Base-by-base conservation (phyloP, 495 filamentous ascomycete genomes). In the Penicillium nucicola region DNA sequence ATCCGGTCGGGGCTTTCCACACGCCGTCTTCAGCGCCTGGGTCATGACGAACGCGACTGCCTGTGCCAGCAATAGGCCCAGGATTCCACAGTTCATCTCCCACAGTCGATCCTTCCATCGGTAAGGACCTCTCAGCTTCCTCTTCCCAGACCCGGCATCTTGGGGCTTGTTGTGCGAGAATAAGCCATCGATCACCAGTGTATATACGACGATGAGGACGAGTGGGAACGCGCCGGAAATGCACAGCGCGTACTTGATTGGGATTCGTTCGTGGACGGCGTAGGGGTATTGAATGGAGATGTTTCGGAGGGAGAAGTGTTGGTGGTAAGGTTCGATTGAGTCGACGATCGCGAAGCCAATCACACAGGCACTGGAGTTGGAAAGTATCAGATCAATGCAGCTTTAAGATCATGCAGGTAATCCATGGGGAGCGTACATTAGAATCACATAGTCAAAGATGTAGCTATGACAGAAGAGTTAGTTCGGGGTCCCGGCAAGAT, bases 1-100 rank as follows among this genome's bases (percentile, higher is more conserved):
- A 73, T 95, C 90, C 0, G 90, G 90, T 51, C 90, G 71, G 9
- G 90, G 90, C 63, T 93, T 95, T 32, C 90, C 90, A 53, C 87
- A 89, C 2, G 88, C 77, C 68, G 90, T 93, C 75, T 95, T 95
- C 68, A 95, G 79, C 11, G 81, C 85, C 37, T 87, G 86, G 3
- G 88, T 92, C 33, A 93, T 84, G 37, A 90, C 78, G 71, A 89
- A 92, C 1, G 86, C 76, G 10, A 81, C 67, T 23, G 78, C 79
- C 19, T 86, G 74, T 11, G 86, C 84, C 12, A 93, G 70, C 28
- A 81, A 70, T 20, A 95, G 69, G 4, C 90, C 90, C 39, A 93
- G 65, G 55, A 88, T 81, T 6, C 89, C 90, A 43, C 82, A 87
- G 53, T 93, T 90, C 61, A 92, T 74, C 66, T 95, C 87, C 89